Conservation (phyloP, 192 early-diverging fungal genomes). For the Backusella luteola region DNA sequence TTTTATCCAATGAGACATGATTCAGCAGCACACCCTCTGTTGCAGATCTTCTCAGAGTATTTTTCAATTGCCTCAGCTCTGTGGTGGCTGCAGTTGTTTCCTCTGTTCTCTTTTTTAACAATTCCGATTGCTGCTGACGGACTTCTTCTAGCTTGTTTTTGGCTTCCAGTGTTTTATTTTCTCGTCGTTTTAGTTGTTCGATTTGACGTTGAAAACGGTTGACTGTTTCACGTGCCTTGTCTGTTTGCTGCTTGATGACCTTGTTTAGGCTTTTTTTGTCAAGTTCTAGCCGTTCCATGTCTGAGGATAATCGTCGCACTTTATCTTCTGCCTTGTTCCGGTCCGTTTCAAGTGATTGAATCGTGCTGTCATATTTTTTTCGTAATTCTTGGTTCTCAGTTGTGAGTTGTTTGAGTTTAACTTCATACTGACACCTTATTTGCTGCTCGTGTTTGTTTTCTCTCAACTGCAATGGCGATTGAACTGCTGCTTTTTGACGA, state of each 20-base stretch:
- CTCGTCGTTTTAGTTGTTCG: slow-evolving; percentile 50
- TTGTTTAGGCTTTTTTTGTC: slow-evolving; percentile 72
- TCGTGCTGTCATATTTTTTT: slow-evolving; percentile 47
- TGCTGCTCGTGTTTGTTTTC: slow-evolving; percentile 23
- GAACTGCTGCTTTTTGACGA: background rate
- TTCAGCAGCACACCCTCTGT: slow-evolving; percentile 13
- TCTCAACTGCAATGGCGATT: slow-evolving; percentile 1
- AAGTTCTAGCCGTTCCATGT: slow-evolving; percentile 62
- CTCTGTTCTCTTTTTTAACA: slow-evolving; percentile 52
- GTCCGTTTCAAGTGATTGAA: slow-evolving; percentile 37
- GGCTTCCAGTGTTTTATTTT: slow-evolving; percentile 40
- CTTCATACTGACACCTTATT: slow-evolving; percentile 49
- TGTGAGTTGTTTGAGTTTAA: slow-evolving; percentile 53
- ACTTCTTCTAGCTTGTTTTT: slow-evolving; percentile 47
- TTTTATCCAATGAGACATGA: slow-evolving; percentile 14
- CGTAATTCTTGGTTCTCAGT: slow-evolving; percentile 49
- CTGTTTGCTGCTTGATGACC: slow-evolving; percentile 60
- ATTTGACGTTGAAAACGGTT: slow-evolving; percentile 52
- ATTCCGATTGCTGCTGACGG: slow-evolving; percentile 43
- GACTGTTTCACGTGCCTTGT: slow-evolving; percentile 53
- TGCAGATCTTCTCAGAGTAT: slow-evolving; percentile 13
- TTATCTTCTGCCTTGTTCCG: slow-evolving; percentile 54
- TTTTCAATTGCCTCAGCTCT: slow-evolving; percentile 6
- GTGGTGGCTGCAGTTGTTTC: slow-evolving; percentile 32
- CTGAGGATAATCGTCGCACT: slow-evolving; percentile 52